These are phyloP conservation scores for Chrysophaeum taylorii DNA, from an alignment of 352 stramenopile genomes.

Conservation along the genomic window DNA sequence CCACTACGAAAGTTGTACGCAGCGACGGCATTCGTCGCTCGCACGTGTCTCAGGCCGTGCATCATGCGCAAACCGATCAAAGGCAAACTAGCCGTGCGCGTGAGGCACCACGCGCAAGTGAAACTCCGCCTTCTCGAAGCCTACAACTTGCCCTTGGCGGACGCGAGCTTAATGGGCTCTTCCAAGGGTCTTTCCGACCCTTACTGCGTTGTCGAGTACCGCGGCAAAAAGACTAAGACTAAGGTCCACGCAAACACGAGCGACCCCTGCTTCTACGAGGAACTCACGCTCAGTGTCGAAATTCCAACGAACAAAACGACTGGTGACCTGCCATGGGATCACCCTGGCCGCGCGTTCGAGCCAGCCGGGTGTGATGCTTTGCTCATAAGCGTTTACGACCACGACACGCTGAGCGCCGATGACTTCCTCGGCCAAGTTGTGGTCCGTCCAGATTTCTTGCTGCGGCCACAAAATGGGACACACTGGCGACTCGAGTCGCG, in stretches of 20 bases:
- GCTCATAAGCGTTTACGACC: neutral
- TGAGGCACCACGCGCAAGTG: neutral
- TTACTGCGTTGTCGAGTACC: constrained; percentile 13
- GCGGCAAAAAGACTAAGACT: neutral
- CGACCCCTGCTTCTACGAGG: neutral
- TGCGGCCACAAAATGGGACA: constrained; percentile 1
- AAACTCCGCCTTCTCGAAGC: neutral
- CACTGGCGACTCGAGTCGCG: neutral
- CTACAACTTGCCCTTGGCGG: neutral
- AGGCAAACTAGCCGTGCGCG: neutral
- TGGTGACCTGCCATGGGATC: constrained; percentile 3
- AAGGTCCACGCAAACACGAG: neutral
- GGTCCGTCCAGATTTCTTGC: neutral
- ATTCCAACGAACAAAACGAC: too few relatives aligned
- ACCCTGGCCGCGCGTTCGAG: neutral
- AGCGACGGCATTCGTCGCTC: too few relatives aligned
- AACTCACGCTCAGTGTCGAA: neutral
- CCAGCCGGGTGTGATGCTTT: neutral
- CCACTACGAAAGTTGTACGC: too few relatives aligned
- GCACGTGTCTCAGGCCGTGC: too few relatives aligned
- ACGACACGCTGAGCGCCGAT: neutral
- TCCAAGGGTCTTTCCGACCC: neutral
- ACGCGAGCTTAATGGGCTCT: neutral
- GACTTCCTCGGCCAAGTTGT: constrained; percentile 10
- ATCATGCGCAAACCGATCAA: too few relatives aligned